Evolutionary conservation across 179 eudicot species (phyloP).

Genomic region (Sideroxylon spinosum): DNA sequence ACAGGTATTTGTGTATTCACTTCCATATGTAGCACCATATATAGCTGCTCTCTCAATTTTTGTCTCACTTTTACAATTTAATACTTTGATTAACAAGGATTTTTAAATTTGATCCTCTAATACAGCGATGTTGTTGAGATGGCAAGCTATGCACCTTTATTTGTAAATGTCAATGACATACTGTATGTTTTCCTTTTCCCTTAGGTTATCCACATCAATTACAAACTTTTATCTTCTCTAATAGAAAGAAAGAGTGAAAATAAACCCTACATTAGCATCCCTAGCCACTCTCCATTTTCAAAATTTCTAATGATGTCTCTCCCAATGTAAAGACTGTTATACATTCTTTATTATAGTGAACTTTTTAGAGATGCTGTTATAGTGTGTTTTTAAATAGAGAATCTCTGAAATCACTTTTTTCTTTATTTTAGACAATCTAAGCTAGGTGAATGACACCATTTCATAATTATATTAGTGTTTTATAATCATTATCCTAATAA

Average conservation of each 20-base stretch:
- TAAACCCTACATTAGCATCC: too few relatives aligned
- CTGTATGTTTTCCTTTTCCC: conserved; percentile 29
- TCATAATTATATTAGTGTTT: background rate
- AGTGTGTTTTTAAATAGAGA: too few relatives aligned
- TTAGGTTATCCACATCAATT: too few relatives aligned
- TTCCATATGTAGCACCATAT: background rate
- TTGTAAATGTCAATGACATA: conserved; percentile 72
- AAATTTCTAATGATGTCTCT: too few relatives aligned
- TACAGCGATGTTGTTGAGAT: conserved; percentile 83
- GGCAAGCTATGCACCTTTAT: conserved; percentile 97
- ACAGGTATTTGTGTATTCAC: background rate
- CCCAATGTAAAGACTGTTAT: too few relatives aligned
- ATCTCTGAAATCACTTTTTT: too few relatives aligned
- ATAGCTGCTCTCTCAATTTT: background rate
- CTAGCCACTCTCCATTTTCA: too few relatives aligned
- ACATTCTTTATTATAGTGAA: too few relatives aligned
- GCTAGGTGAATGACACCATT: background rate
- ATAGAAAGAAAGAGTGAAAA: too few relatives aligned
- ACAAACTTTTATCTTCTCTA: background rate
- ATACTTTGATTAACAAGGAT: background rate
- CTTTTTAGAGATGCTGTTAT: too few relatives aligned
- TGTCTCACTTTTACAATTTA: background rate
- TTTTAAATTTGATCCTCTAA: conserved; percentile 16
- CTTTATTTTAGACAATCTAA: too few relatives aligned
- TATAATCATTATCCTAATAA: background rate